Evolutionary conservation across 495 filamentous ascomycete genomes (phyloP).

Genomic region (Trichoderma erinaceum): DNA sequence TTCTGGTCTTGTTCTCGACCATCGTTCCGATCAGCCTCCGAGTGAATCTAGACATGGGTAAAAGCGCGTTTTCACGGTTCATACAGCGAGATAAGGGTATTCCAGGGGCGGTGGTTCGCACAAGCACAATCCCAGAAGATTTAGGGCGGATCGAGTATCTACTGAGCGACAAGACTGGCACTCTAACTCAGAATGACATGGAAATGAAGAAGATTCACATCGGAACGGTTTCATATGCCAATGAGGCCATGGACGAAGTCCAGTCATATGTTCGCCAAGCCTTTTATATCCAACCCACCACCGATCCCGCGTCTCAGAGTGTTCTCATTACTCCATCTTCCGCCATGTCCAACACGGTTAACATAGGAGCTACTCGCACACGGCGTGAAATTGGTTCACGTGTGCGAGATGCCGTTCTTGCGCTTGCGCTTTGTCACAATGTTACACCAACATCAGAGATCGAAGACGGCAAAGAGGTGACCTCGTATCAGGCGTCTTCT

Average conservation of each 20-base stretch:
- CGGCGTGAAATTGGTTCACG: constrained; percentile 88
- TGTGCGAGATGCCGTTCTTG: constrained; percentile 83
- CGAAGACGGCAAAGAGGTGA: constrained; percentile 68
- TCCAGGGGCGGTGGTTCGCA: constrained; percentile 84
- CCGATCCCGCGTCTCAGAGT: constrained; percentile 27
- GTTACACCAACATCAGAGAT: constrained; percentile 89
- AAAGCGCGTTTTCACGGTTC: constrained; percentile 90
- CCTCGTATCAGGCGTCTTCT: constrained; percentile 90
- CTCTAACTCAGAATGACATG: constrained; percentile 97
- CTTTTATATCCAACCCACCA: constrained; percentile 50
- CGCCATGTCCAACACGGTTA: constrained; percentile 51
- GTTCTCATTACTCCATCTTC: constrained; percentile 69
- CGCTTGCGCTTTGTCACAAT: constrained; percentile 93
- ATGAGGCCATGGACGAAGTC: constrained; percentile 98
- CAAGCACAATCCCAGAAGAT: constrained; percentile 96
- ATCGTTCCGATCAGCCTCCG: constrained; percentile 96
- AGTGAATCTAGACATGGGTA: constrained; percentile 96
- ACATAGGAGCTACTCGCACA: constrained; percentile 64
- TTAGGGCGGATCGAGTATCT: constrained; percentile 94
- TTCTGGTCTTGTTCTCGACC: constrained; percentile 95
- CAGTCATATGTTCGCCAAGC: constrained; percentile 75
- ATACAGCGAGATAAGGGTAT: constrained; percentile 91
- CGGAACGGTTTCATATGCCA: constrained; percentile 94
- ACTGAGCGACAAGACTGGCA: constrained; percentile 95
- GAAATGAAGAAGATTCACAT: constrained; percentile 98